Base-by-base conservation (phyloP, 148 eudicot species). In the Rhododendron kiyosumense region DNA sequence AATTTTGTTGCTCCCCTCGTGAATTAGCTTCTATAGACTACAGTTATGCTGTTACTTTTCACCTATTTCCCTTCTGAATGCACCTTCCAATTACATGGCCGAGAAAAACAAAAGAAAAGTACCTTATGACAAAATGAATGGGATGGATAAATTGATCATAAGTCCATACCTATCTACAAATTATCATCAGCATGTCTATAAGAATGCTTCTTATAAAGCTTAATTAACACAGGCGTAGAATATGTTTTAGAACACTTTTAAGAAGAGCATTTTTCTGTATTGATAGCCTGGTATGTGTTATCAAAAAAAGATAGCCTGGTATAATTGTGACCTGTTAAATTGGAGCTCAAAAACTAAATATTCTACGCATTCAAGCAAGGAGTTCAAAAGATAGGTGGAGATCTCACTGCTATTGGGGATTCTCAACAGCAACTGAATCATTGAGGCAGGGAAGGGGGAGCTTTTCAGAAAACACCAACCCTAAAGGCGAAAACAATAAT, bases 11-110 rank as follows among this genome's bases (percentile, higher is more conserved):
- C 0, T 81, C 49, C 71, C 18, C 20, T 49, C 18, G 12, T 59
- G 30, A 81, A 81, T 59, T 81, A 49, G 84, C 49, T 18, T 81
- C 45, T 59, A 57, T n/a, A 30, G 65, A 71, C 76, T 71, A 71
- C 41, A 30, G 2, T 69, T 22, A 20, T 22, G 48, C 61, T 36
- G 17, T 4, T 34, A 51, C 36, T 79, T 81, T 52, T 52, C 61
- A 30, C 43, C 67, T 30, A 15, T 20, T 30, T 81, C 28, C 28
- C 83, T 18, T 32, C 69, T 81, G 59, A 79, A 79, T 48, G 67
- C 46, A 32, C 65, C 69, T 57, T 2, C 48, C 67, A 36, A 36
- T 32, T 57, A 57, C 46, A 54, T 81, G 59, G 65, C 73, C 9
- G 1, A 81, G 71, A 22, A 81, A 81, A 81, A 17, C 5, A 28